Conservation (phyloP, 108 stramenopile species). For the Schizochytrium sp. region DNA sequence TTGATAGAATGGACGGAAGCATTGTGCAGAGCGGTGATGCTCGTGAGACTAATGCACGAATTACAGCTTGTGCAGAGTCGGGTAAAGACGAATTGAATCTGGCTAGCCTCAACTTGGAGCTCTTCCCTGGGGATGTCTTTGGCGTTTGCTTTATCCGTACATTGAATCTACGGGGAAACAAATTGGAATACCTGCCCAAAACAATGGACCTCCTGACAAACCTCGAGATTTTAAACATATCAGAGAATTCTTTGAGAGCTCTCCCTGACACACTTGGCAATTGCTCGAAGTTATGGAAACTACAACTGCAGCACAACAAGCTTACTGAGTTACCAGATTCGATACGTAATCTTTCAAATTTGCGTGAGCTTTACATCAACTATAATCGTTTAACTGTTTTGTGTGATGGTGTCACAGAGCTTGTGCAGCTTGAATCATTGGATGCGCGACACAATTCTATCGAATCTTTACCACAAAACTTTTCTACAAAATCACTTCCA, state of each 20-base stretch:
- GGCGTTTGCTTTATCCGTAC: constrained; percentile 50
- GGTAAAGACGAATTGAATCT: constrained; percentile 36
- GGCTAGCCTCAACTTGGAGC: constrained; percentile 4
- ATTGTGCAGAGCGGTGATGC: constrained; percentile 39
- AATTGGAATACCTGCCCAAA: constrained; percentile 9
- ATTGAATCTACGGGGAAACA: constrained; percentile 44
- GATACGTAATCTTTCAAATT: neutral
- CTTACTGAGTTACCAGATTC: neutral
- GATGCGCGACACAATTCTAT: constrained; percentile 41
- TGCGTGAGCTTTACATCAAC: constrained; percentile 42
- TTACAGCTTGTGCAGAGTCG: neutral
- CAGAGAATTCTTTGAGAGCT: constrained; percentile 1
- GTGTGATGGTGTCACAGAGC: neutral
- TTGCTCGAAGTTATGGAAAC: neutral
- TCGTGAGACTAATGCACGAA: neutral
- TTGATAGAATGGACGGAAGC: constrained; percentile 26
- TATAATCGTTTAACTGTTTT: constrained; percentile 18
- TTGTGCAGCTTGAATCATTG: constrained; percentile 27
- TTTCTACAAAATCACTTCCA: neutral
- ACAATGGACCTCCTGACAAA: neutral
- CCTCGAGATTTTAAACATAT: constrained; percentile 13
- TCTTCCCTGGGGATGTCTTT: constrained; percentile 49
- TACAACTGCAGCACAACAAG: constrained; percentile 52
- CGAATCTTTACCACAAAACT: neutral
- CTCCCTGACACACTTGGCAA: constrained; percentile 10